Percentiles rank a stretch among this genome's conserved stretches.
phyloP scores from a whole-genome alignment of 2,329 filamentous ascomycete species.

The Xylaria sp. region DNA sequence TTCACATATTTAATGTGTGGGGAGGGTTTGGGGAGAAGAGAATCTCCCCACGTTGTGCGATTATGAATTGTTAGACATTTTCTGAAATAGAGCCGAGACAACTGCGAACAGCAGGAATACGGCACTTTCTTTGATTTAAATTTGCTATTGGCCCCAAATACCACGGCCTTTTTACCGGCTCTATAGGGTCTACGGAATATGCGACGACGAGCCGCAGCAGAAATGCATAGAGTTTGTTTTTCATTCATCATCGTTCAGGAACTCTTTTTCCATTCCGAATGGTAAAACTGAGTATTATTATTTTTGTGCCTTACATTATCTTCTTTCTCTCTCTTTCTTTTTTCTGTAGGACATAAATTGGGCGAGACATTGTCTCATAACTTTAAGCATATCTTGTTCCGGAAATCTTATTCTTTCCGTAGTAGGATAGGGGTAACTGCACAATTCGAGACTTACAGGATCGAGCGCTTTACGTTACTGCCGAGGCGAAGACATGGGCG shows the following conservation, averaged over 20 bases:
- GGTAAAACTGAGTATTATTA: background rate
- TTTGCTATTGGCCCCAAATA: conserved; percentile 4
- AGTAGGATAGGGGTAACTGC: background rate
- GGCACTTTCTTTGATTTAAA: background rate
- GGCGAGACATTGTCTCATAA: background rate
- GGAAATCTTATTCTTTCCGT: conserved; percentile 4
- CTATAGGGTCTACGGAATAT: background rate
- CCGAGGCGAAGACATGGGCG: background rate
- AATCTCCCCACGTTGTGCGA: background rate
- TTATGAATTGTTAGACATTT: background rate
- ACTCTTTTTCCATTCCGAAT: conserved; percentile 8
- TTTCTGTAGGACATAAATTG: too few species aligned
- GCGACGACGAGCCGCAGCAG: background rate
- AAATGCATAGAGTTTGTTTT: background rate
- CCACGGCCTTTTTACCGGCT: background rate
- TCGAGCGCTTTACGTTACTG: background rate
- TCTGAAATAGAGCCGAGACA: conserved; percentile 7
- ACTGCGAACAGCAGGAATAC: background rate
- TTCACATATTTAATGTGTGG: background rate
- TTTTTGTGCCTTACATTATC: background rate
- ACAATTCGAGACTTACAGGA: background rate
- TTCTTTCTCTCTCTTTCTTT: too few species aligned
- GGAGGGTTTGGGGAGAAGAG: background rate
- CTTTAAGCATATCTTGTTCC: conserved; percentile 4
- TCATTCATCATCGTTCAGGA: background rate